Percentiles rank a stretch among this genome's conserved stretches.
Conservation (phyloP, 1,284 basidiomycete genomes). For the Apiotrichum veenhuisii region DNA sequence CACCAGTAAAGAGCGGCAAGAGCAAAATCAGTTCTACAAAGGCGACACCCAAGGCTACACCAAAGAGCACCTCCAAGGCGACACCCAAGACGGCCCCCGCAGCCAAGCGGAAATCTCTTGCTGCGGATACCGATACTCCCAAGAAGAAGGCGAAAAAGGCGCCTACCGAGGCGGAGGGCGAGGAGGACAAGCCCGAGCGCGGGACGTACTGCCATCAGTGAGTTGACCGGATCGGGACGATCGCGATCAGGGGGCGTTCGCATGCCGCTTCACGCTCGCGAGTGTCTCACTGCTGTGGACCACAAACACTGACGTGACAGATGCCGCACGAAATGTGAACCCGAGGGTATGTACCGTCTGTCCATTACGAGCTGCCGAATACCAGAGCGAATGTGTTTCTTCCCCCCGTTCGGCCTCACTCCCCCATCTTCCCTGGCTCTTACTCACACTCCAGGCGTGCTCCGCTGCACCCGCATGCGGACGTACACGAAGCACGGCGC, state of each 20-base stretch:
- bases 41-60: too few species aligned
- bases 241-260: background rate
- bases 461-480: conserved; percentile 33
- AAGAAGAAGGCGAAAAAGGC: conserved; percentile 11
- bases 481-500: conserved; percentile 17
- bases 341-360: conserved; percentile 7
- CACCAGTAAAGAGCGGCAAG: background rate
- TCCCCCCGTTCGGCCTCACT: background rate
- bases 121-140: background rate
- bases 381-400: too few species aligned
- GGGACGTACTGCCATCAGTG: conserved; percentile 36
- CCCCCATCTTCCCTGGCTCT: background rate
- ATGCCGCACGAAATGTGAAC: conserved; percentile 16
- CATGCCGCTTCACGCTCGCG: background rate
- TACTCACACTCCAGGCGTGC: conserved; percentile 10
- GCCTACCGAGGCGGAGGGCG: background rate
- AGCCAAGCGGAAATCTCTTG: conserved; percentile 11
- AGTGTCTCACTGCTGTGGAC: background rate
- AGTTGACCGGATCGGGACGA: conserved; percentile 1
- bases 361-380: too few species aligned
- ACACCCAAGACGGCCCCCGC: background rate
- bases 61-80: background rate
- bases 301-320: conserved; percentile 2
- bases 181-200: conserved; percentile 13
- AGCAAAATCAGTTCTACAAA: background rate